Evolutionary conservation across 2,329 filamentous ascomycete species (phyloP).

Genomic region (Diplocarpon rosae): DNA sequence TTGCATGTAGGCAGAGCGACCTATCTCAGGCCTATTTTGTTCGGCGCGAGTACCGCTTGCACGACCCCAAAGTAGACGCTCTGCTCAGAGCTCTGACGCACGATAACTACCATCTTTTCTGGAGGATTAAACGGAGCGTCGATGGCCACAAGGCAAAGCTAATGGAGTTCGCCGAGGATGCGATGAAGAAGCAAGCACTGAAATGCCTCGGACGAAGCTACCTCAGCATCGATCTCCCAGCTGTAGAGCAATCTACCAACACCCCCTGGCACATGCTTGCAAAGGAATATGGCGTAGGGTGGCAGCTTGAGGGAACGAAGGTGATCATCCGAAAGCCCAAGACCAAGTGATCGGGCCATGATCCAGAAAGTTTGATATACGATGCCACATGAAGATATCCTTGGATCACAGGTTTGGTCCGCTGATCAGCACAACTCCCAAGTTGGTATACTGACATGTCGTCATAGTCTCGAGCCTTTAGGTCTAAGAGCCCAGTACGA

Average conservation of each 20-base stretch:
- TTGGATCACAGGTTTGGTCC: not conserved
- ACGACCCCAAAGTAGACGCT: conserved; percentile 56
- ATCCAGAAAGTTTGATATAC: not conserved
- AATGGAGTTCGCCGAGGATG: conserved; percentile 69
- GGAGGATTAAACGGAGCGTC: conserved; percentile 56
- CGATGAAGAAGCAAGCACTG: conserved; percentile 64
- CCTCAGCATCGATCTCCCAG: conserved; percentile 55
- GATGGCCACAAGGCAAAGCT: conserved; percentile 72
- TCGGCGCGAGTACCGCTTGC: conserved; percentile 47
- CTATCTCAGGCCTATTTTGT: conserved; percentile 62
- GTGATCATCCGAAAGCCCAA: conserved; percentile 65
- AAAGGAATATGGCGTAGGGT: conserved; percentile 64
- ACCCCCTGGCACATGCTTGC: conserved; percentile 62
- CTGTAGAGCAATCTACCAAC: conserved; percentile 58
- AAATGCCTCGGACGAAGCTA: conserved; percentile 84
- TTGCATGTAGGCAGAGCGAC: conserved; percentile 73
- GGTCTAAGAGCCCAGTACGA: no score
- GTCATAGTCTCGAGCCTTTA: no score
- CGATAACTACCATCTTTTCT: conserved; percentile 76
- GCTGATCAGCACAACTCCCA: no score
- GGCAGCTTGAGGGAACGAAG: conserved; percentile 63
- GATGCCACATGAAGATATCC: not conserved
- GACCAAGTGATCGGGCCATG: conserved; percentile 27
- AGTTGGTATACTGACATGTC: no score
- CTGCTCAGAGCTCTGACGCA: conserved; percentile 61